These are phyloP conservation scores for Fragaria ananassa DNA, from an alignment of 306 rosid species.

Conservation along the genomic window DNA sequence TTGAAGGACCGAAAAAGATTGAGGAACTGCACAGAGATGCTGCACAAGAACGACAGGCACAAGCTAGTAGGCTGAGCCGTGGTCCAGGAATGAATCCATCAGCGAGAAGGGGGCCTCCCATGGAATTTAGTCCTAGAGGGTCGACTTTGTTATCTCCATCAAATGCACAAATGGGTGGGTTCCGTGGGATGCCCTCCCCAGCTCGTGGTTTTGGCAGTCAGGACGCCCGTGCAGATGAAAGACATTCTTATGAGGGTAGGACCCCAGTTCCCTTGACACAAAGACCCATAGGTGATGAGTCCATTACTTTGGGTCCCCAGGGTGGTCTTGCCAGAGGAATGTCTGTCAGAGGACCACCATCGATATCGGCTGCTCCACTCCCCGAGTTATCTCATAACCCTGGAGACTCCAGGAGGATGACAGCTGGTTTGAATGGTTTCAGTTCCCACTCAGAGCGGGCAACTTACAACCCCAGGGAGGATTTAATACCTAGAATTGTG, in stretches of 20 bases:
- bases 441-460: conserved; percentile 43
- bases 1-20: conserved; percentile 96
- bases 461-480: conserved; percentile 47
- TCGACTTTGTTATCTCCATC: conserved; percentile 56
- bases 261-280: conserved; percentile 59
- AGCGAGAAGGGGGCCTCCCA: conserved; percentile 54
- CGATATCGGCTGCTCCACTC: conserved; percentile 37
- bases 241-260: conserved; percentile 65
- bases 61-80: conserved; percentile 71
- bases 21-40: conserved; percentile 99
- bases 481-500: conserved; percentile 34
- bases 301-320: conserved; percentile 84
- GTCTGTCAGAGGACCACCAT: conserved; percentile 74
- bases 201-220: conserved; percentile 66
- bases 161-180: conserved; percentile 54
- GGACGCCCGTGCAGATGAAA: conserved; percentile 70
- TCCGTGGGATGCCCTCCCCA: conserved; percentile 58
- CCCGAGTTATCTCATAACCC: conserved; percentile 39
- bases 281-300: conserved; percentile 57
- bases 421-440: conserved; percentile 56
- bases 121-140: conserved; percentile 75
- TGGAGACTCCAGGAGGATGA: conserved; percentile 55
- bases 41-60: conserved; percentile 87
- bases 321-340: conserved; percentile 97
- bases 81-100: conserved; percentile 58